Base-by-base conservation (phyloP, 2,329 filamentous ascomycete species). In the Hymenoscyphus fraxineus region DNA sequence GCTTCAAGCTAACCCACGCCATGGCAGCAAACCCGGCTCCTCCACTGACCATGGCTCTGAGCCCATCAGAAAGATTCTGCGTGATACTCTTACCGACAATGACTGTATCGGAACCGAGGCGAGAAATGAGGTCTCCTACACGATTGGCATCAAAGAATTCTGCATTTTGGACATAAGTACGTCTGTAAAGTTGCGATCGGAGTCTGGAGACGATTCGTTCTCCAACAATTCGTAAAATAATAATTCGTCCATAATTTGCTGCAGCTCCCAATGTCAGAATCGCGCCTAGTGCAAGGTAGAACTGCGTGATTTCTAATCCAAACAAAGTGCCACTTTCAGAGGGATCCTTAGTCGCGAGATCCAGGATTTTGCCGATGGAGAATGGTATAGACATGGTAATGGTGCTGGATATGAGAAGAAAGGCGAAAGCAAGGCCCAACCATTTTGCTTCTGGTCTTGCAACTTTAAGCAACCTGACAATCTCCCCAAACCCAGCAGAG, bases 91-190 rank as follows among this genome's bases (percentile, higher is more conserved):
- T 99, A 75, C 94, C 95, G 62, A 99, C 95, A 73, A 99, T 96
- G 74, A 98, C 92, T 0, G 95, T 97, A 76, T 99, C 96, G 1
- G 93, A 96, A 73, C 94, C 93, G 57, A 99, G 86, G 44, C 96
- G 89, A 44, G 94, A 98, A 73, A 99, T 97, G 71, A 99, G 81
- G 76, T 99, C 95, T 76, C 95, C 95, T 32, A 97, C 93, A 32
- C 95, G 86, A 79, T 99, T 99, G 47, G 95, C 95, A 76, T 99
- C 95, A 74, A 99, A 99, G 80, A 99, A 99, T 74, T 98, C 95
- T 65, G 95, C 95, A 77, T 99, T 95, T 77, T 99, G 95, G n/a
- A 95, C 85, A 72, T 96, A 96, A 0, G 95, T 99, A 68, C 90
- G 87, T 69, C 92, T 87, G 80, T 96, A 99, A 3, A 99, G 86